Base-by-base conservation (phyloP, 169 alveolate genomes). In the Plasmodium berghei region DNA sequence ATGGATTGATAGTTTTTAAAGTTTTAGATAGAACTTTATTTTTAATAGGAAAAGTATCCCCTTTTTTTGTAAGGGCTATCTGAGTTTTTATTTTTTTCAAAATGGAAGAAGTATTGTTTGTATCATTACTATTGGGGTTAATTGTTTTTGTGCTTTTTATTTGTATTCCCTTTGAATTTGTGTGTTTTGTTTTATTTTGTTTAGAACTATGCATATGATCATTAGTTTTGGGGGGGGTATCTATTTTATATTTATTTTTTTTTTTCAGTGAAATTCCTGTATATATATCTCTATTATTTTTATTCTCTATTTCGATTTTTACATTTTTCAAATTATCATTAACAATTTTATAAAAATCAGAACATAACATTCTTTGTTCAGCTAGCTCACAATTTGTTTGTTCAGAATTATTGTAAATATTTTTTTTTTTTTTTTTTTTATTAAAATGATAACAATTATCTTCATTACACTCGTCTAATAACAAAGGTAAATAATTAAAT, bases 211-310 rank as follows among this genome's bases (percentile, higher is more conserved):
- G 3, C 5, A 5, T 34, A 34, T 4, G 8, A 34, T 34, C 0
- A 4, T 34, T 34, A 3, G 42, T 14, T 18, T 67, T 55, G 34
- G 26, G 18, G 5, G 24, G 48, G 5, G 46, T 45, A 20, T 77
- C 89, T 18, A 77, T 77, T 67, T 77, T 77, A 26, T 77, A 77
- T 70, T 70, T 66, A 52, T 54, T 77, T 26, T 52, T 72, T 66
- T 54, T 74, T 69, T 77, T 77, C 42, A 77, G 40, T 42, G 66
- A 56, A 26, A 77, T 77, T 34, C 89, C 89, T n/a, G 89, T 77
- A 59, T 77, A 64, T 18, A 63, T 55, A 12, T 77, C 89, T 42
- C 89, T 63, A 61, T 77, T 77, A 34, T 56, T 42, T 45, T 16
- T 77, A 45, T 64, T 77, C 40, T 77, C 89, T 20, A 77, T 63